phyloP scores from a whole-genome alignment of 1,139 yeast species.

The Hansenula lynferdii region DNA sequence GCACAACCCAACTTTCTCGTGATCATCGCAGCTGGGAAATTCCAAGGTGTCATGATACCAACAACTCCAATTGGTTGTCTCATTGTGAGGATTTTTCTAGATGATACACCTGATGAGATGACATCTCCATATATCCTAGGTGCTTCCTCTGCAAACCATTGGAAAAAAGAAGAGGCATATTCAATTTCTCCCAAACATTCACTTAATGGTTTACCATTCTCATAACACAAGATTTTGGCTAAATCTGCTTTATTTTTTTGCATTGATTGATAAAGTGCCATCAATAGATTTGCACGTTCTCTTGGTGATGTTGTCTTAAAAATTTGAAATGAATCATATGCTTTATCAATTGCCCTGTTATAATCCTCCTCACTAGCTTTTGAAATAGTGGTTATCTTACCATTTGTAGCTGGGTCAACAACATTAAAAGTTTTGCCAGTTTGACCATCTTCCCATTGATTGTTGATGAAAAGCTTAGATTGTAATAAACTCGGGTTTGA shows the following conservation, averaged over 20 bases:
- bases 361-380: slow-evolving; percentile 35
- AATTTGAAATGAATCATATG: slow-evolving; percentile 32
- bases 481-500: background rate
- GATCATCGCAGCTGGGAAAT: slow-evolving; percentile 46
- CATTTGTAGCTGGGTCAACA: slow-evolving; percentile 40
- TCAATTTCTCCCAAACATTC: slow-evolving; percentile 33
- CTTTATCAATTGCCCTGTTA: slow-evolving; percentile 35
- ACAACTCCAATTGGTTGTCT: slow-evolving; percentile 34
- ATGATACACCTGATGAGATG: slow-evolving; percentile 18
- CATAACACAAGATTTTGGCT: slow-evolving; percentile 29
- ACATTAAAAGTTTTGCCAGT: slow-evolving; percentile 35
- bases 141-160: slow-evolving; percentile 38
- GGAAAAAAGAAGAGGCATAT: slow-evolving; percentile 33
- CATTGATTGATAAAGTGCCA: slow-evolving; percentile 28
- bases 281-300: slow-evolving; percentile 34
- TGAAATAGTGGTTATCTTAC: slow-evolving; percentile 34
- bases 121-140: slow-evolving; percentile 30
- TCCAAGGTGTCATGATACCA: slow-evolving; percentile 44
- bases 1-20: slow-evolving; percentile 35
- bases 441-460: slow-evolving; percentile 35
- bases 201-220: slow-evolving; percentile 31
- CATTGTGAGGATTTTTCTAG: background rate
- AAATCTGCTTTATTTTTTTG: slow-evolving; percentile 28
- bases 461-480: slow-evolving; percentile 39
- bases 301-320: slow-evolving; percentile 38